Evolutionary conservation across 352 stramenopile species (phyloP), one percentile per base, ranked within the genome.

Genomic region (Pythium graminicola): DNA sequence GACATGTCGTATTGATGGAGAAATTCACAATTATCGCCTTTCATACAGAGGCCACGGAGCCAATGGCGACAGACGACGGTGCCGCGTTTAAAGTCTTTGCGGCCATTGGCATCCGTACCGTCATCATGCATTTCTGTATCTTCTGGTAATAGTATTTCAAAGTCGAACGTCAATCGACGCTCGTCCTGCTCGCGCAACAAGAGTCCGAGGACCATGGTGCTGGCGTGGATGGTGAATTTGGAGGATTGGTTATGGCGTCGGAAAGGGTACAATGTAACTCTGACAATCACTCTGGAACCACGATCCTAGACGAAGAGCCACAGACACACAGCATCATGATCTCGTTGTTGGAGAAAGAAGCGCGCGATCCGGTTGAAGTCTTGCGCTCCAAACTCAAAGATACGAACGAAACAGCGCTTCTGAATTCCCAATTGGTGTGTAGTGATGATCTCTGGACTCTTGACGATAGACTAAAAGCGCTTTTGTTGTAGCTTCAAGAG

Each of bases 61-160:
- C 95, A 99, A 67, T 99, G 96, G 55, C 95, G 90, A 69, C 96
- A 99, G 24, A 99, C 96, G 42, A 99, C 93, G 0, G 93, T 99
- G 38, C 94, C 84, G 36, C 84, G 81, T 63, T 95, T 95, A 43
- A 95, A 92, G 59, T 95, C 84, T 50, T 91, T 94, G 64, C 86
- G 85, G 28, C 68, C 73, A 19, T 56, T 57, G n/a, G 69, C 56
- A 9, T 72, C 67, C 45, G 65, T 54, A 48, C 67, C 54, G 46
- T 74, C 70, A 62, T 79, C 69, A n/a, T 41, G 54, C 23, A 86
- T 77, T 39, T 89, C 79, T 4, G 50, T 59, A 57, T 88, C 75
- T 35, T 89, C 69, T 0, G 79, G 76, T 54, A 92, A 53, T 49
- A 89, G 49, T 65, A 72, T 57, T 66, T 94, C 84, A 44, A 94